These are phyloP conservation scores for Scutellaria baicalensis DNA, from an alignment of 257 asterid genomes.

Conservation along the genomic window DNA sequence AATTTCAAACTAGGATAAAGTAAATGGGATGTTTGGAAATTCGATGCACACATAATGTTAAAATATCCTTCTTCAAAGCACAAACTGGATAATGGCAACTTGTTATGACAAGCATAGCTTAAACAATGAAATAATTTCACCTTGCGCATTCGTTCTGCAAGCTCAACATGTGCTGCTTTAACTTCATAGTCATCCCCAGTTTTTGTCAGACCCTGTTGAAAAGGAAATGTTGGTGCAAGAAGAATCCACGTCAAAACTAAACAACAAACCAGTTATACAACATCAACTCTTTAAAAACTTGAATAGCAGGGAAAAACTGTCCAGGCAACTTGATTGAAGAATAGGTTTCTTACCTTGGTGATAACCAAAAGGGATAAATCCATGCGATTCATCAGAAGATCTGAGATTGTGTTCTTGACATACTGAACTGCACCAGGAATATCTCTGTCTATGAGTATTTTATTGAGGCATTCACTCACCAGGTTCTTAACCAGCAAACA, in stretches of 20 bases:
- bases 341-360: conserved; percentile 58
- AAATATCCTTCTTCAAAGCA: not conserved
- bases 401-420: conserved; percentile 88
- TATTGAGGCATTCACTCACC: conserved; percentile 86
- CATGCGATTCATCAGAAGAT: conserved; percentile 98
- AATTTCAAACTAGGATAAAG: not conserved
- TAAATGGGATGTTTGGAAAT: not conserved
- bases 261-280: not conserved
- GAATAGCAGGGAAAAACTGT: not conserved
- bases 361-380: conserved; percentile 96
- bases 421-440: conserved; percentile 93
- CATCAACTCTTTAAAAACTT: not conserved
- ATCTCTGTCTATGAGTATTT: conserved; percentile 87
- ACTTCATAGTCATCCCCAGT: conserved; percentile 98
- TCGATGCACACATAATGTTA: not conserved
- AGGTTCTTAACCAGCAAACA: conserved; percentile 93
- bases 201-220: conserved; percentile 84
- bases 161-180: conserved; percentile 96
- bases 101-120: not conserved
- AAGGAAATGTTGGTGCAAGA: conserved; percentile 14
- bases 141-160: conserved; percentile 99
- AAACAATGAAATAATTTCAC: conserved; percentile 26
- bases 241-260: conserved; percentile 1
- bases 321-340: not conserved
- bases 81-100: conserved; percentile 2